Conservation (phyloP, 495 filamentous ascomycete genomes). For the Lophiostoma macrostomum region DNA sequence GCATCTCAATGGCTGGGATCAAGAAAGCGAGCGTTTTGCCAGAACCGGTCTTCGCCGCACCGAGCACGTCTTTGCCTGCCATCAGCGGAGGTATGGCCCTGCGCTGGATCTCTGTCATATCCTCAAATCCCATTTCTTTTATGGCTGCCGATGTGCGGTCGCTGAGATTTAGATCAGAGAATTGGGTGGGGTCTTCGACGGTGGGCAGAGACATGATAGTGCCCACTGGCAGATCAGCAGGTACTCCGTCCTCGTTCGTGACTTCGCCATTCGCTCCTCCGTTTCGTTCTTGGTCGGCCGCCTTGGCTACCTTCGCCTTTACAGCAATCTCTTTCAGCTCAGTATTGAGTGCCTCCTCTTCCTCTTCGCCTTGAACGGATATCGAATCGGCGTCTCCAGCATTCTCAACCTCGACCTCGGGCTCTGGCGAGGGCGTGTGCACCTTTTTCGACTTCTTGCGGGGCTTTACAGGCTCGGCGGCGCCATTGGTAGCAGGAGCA, state of each 20-base stretch:
- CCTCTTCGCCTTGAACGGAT: conserved; percentile 24
- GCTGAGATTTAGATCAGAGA: conserved; percentile 80
- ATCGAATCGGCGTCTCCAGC: not conserved
- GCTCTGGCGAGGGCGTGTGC: too few relatives aligned
- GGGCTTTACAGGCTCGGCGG: conserved; percentile 19
- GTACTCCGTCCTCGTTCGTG: conserved; percentile 7
- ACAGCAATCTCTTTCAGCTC: conserved; percentile 35
- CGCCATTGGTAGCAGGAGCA: conserved; percentile 8
- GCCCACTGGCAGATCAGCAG: conserved; percentile 50
- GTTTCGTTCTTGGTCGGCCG: conserved; percentile 11
- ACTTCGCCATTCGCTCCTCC: conserved; percentile 19
- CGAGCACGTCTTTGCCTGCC: conserved; percentile 88
- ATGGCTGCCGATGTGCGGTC: conserved; percentile 86
- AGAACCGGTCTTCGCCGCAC: conserved; percentile 93
- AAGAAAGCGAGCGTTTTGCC: conserved; percentile 95
- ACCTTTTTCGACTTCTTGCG: conserved; percentile 39
- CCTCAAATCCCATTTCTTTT: conserved; percentile 84
- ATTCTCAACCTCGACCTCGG: conserved; percentile 12
- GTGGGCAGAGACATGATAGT: conserved; percentile 57
- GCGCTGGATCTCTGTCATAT: conserved; percentile 94
- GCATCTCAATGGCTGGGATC: conserved; percentile 93
- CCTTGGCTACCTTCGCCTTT: conserved; percentile 11
- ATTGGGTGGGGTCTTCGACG: conserved; percentile 56
- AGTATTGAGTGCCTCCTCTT: conserved; percentile 36
- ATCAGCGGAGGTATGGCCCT: conserved; percentile 82